A percentile compares a stretch with the other conserved stretches of the same genome.
Evolutionary conservation across 2,329 filamentous ascomycete species (phyloP).

Genomic region (Lanzia echinophila): DNA sequence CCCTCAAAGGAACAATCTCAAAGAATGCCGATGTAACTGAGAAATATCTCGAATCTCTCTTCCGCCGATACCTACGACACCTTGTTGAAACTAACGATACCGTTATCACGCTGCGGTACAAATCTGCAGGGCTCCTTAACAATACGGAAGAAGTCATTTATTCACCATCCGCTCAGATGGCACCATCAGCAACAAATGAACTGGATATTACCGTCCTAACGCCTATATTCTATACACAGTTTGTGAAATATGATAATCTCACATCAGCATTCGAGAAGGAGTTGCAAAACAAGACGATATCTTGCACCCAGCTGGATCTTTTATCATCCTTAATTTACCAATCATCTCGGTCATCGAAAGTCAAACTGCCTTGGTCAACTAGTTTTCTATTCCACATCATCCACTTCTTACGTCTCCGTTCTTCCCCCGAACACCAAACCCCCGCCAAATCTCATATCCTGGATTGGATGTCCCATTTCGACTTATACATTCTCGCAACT

Average conservation of each 20-base stretch:
- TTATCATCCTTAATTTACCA: background rate
- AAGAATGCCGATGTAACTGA: constrained; percentile 48
- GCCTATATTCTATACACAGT: constrained; percentile 60
- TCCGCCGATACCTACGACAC: constrained; percentile 42
- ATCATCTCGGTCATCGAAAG: background rate
- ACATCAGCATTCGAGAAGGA: background rate
- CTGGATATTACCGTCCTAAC: constrained; percentile 54
- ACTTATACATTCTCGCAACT: too few relatives aligned
- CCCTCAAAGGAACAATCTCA: constrained; percentile 47
- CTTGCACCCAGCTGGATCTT: background rate
- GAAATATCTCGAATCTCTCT: constrained; percentile 38
- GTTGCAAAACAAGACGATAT: constrained; percentile 1
- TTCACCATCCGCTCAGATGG: constrained; percentile 27
- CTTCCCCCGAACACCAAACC: too few relatives aligned
- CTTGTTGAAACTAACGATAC: constrained; percentile 42
- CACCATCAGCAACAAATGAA: constrained; percentile 20
- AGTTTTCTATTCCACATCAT: background rate
- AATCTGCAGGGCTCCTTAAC: constrained; percentile 42
- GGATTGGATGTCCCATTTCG: background rate
- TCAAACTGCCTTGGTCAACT: too few relatives aligned
- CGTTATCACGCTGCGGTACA: constrained; percentile 46
- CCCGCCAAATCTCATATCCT: too few relatives aligned
- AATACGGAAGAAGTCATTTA: constrained; percentile 34
- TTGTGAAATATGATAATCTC: constrained; percentile 48
- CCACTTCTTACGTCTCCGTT: background rate